These are phyloP conservation scores for Cubamyces sp. DNA, from an alignment of 768 basidiomycete genomes.

Conservation along the genomic window DNA sequence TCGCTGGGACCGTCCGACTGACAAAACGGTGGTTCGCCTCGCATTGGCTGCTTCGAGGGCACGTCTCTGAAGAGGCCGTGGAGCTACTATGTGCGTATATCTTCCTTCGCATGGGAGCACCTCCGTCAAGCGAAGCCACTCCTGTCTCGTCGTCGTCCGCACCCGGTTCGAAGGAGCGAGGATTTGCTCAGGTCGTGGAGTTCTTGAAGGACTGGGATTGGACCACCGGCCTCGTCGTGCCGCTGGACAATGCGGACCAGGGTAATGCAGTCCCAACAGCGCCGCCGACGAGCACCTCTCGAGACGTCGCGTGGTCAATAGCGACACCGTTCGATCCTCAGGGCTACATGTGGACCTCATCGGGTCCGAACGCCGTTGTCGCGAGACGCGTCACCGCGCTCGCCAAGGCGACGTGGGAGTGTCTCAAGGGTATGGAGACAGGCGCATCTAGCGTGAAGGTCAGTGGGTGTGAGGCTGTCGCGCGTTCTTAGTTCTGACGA, in stretches of 20 bases:
- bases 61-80: conserved; percentile 76
- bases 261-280: conserved; percentile 24
- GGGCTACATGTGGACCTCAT: conserved; percentile 78
- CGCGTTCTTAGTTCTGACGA: neutral
- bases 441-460: conserved; percentile 66
- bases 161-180: conserved; percentile 79
- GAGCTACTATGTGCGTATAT: conserved; percentile 84
- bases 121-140: conserved; percentile 35
- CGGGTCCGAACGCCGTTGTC: conserved; percentile 68
- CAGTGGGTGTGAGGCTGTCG: conserved; percentile 11
- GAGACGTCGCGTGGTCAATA: conserved; percentile 60
- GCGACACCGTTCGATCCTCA: conserved; percentile 75
- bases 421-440: conserved; percentile 54
- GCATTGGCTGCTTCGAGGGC: conserved; percentile 81
- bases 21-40: conserved; percentile 92
- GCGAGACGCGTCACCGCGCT: conserved; percentile 74
- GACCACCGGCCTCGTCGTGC: conserved; percentile 73
- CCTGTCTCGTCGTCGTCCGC: conserved; percentile 45
- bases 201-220: conserved; percentile 86
- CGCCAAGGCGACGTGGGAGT: conserved; percentile 74
- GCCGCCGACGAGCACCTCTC: conserved; percentile 7
- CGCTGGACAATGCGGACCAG: conserved; percentile 58
- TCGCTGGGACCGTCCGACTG: conserved; percentile 82
- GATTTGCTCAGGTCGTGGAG: conserved; percentile 74
- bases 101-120: conserved; percentile 62